phyloP scores from a whole-genome alignment of 352 stramenopile species.

The Pythium insidiosum region DNA sequence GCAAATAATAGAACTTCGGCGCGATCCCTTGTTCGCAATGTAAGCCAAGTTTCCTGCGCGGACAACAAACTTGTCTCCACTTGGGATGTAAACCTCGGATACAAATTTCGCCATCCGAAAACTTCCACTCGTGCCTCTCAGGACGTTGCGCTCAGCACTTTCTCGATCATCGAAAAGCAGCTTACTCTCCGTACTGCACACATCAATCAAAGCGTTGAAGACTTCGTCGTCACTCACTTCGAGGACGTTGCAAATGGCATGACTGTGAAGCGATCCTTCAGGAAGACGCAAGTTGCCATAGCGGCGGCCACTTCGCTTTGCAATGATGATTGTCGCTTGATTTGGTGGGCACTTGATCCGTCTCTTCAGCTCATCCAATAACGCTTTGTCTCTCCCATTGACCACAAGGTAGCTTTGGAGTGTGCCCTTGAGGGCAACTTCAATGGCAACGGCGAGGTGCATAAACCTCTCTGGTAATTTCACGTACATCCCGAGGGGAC shows the following conservation, averaged over 20 bases:
- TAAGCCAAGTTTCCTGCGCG: conserved; percentile 70
- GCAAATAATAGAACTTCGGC: conserved; percentile 61
- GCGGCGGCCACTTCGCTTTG: conserved; percentile 35
- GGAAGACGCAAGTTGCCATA: conserved; percentile 53
- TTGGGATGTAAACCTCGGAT: conserved; percentile 60
- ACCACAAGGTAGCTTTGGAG: conserved; percentile 73
- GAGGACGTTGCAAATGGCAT: conserved; percentile 73
- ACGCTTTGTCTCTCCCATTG: conserved; percentile 64
- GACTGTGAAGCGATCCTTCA: conserved; percentile 32
- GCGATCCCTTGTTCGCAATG: conserved; percentile 64
- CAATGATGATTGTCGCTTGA: conserved; percentile 78
- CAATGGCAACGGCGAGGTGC: conserved; percentile 61
- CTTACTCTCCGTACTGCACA: conserved; percentile 72
- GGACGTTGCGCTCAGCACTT: conserved; percentile 36
- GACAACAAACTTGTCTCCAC: conserved; percentile 72
- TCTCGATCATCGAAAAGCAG: conserved; percentile 59
- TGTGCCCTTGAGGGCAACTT: conserved; percentile 64
- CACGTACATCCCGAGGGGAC: conserved; percentile 60
- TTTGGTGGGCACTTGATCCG: conserved; percentile 54
- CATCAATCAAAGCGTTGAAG: conserved; percentile 76
- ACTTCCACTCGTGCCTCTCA: conserved; percentile 45
- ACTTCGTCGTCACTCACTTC: conserved; percentile 69
- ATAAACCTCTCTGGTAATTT: conserved; percentile 63
- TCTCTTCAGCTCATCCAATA: conserved; percentile 69
- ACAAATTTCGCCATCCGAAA: conserved; percentile 61